These are phyloP conservation scores for Ustilaginoidea virens DNA, from an alignment of 2,329 filamentous ascomycete genomes.

Conservation along the genomic window DNA sequence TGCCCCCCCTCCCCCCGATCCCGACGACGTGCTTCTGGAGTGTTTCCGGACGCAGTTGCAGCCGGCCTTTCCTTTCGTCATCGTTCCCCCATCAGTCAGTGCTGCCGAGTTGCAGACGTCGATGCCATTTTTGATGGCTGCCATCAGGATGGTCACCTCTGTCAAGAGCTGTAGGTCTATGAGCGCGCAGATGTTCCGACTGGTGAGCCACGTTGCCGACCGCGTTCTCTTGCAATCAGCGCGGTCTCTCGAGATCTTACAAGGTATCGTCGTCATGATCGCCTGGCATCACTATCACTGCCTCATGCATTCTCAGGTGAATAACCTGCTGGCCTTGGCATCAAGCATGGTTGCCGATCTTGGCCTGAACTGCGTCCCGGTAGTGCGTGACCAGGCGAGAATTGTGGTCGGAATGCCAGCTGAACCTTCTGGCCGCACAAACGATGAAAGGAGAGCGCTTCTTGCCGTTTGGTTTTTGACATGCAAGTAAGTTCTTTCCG, in stretches of 20 bases:
- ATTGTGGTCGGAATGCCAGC: conserved; percentile 26
- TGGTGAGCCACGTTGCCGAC: conserved; percentile 30
- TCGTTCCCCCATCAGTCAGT: conserved; percentile 20
- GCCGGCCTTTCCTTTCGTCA: conserved; percentile 30
- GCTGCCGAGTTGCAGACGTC: conserved; percentile 21
- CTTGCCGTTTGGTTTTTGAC: conserved; percentile 39
- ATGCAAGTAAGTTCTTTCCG: conserved; percentile 27
- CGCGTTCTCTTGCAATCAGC: conserved; percentile 33
- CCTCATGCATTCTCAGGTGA: conserved; percentile 34
- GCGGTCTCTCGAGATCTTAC: conserved; percentile 32
- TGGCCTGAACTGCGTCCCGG: conserved; percentile 26
- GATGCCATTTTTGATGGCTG: conserved; percentile 31
- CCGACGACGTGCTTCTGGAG: conserved; percentile 29
- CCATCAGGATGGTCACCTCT: conserved; percentile 34
- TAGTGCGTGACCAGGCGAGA: conserved; percentile 24
- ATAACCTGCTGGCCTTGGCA: conserved; percentile 33
- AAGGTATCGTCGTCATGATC: conserved; percentile 31
- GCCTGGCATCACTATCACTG: conserved; percentile 40
- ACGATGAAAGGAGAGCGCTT: conserved; percentile 36
- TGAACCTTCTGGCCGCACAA: conserved; percentile 22
- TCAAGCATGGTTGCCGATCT: conserved; percentile 30
- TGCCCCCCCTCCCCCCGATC: conserved; percentile 23
- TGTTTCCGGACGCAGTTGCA: conserved; percentile 28
- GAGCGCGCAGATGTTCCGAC: conserved; percentile 31
- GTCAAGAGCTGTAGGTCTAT: conserved; percentile 30